Evolutionary conservation across 306 rosid genomes (phyloP), one percentile per base, ranked within the genome.

Genomic region (Medicago truncatula): DNA sequence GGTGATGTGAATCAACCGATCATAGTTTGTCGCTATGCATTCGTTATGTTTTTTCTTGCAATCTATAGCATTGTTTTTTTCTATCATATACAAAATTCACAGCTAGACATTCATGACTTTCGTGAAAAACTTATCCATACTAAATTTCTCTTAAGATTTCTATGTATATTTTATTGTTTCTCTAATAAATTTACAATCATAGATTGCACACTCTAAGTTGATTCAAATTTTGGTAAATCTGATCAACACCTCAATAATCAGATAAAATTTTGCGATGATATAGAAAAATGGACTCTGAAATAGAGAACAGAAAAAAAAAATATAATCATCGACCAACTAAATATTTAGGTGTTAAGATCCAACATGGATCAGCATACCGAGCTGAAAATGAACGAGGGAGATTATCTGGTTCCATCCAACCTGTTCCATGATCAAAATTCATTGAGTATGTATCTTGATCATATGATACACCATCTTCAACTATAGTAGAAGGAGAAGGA

Each of bases 371-470:
- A 21, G 96, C 89, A 78, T 65, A 90, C 28, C 92, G 81, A 75
- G 96, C 92, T 1, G 92, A 87, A 89, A 92, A 90, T 54, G 90
- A 87, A 18, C 93, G 87, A 18, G 80, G 68, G 1, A 82, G 72
- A 59, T 84, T 88, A 70, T 92, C 92, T 0, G 90, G 85, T 31
- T 89, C 96, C 87, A 81, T 79, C 84, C 88, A 85, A 1, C 81
- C 83, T 13, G 67, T 77, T 53, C 90, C 90, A 34, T 78, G 84
- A 85, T 92, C 93, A 38, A 86, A 89, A 74, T 92, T 92, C 84
- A 80, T 83, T 1, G 82, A 83, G 57, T 92, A 88, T 18, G 87
- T 76, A 17, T 81, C 81, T 15, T 34, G 73, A 79, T 88, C 88
- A 79, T 86, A 89, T 13, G 17, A 15, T 41, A 66, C 67, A 65